Evolutionary conservation across 768 basidiomycete species (phyloP), one percentile per base, ranked within the genome.

Genomic region (Boletus rubropictus): DNA sequence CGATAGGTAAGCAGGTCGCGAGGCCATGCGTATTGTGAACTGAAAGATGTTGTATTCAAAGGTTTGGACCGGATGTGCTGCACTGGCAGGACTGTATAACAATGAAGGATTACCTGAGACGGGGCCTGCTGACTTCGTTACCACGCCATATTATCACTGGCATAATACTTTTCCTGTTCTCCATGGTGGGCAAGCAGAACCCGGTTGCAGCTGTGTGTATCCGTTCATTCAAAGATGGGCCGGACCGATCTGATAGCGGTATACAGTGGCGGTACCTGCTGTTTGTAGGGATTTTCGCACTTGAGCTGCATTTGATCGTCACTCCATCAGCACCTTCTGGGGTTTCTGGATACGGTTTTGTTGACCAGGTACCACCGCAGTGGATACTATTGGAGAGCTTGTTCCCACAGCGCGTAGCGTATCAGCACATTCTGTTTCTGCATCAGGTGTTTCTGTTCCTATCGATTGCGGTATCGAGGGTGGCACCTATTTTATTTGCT

Each of bases 221-320:
- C 34, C 17, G 46, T n/a, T 42, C 41, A 22, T 44, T 39, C 31
- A 35, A 20, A 35, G n/a, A 42, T 35, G 55, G 11, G 51, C 42
- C 28, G 7, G 46, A 46, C 32, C n/a, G 1, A 44, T 50, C 59
- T 59, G 40, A 56, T 43, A 22, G 40, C 46, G 42, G 44, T 28
- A 18, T 49, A 40, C 55, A 89, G 88, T 92, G 89, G 89, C 80
- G 89, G 14, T 89, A 85, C 63, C 66, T 84, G 43, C 68, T 88
- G n/a, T 86, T 83, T 56, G 65, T 76, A n/a, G 67, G 74, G 24
- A 66, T 82, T 43, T 74, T 83, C 39, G 74, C 76, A 5, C 72
- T 75, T 11, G 89, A 91, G 61, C 67, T 89, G 43, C 70, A 73
- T 20, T 76, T 88, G 46, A 71, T 88, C 37, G 71, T 91, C 42